Evolutionary conservation across 768 basidiomycete species (phyloP).

Genomic region (Tylopilus balloui): DNA sequence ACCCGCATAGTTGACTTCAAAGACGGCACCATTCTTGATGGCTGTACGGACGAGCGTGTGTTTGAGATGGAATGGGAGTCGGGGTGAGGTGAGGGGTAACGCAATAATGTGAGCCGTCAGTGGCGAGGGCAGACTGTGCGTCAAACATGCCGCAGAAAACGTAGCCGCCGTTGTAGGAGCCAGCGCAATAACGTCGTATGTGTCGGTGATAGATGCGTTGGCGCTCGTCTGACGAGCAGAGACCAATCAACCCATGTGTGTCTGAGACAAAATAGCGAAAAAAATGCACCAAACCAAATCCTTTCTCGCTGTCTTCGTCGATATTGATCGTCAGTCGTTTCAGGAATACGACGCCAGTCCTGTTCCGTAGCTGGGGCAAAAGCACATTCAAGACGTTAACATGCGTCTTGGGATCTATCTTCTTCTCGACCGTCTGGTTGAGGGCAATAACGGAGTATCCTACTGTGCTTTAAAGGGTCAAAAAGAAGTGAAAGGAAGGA

Average conservation of each 20-base stretch:
- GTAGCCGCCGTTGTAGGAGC: constrained; percentile 66
- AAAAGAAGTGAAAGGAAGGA: not conserved
- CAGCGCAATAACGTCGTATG: constrained; percentile 76
- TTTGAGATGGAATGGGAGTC: constrained; percentile 76
- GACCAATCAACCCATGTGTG: not conserved
- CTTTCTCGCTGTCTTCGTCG: constrained; percentile 82
- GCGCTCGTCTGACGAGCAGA: constrained; percentile 54
- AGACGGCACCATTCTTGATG: constrained; percentile 75
- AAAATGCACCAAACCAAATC: constrained; percentile 68
- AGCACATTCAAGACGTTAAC: constrained; percentile 58
- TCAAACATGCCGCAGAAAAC: constrained; percentile 77
- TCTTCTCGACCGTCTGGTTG: constrained; percentile 66
- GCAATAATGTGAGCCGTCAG: constrained; percentile 79
- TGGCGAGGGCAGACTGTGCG: constrained; percentile 69
- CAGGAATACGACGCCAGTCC: constrained; percentile 59
- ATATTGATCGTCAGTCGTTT: constrained; percentile 78
- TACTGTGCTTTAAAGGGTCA: constrained; percentile 44
- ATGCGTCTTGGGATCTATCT: constrained; percentile 68
- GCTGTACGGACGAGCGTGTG: constrained; percentile 81
- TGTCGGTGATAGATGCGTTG: constrained; percentile 54
- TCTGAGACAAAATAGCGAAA: not conserved
- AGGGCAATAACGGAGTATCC: constrained; percentile 82
- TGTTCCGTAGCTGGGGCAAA: constrained; percentile 53
- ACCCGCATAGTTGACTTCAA: constrained; percentile 77
- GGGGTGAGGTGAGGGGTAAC: constrained; percentile 70